Base-by-base conservation (phyloP, 2,329 filamentous ascomycete species). In the Ramichloridium luteum region DNA sequence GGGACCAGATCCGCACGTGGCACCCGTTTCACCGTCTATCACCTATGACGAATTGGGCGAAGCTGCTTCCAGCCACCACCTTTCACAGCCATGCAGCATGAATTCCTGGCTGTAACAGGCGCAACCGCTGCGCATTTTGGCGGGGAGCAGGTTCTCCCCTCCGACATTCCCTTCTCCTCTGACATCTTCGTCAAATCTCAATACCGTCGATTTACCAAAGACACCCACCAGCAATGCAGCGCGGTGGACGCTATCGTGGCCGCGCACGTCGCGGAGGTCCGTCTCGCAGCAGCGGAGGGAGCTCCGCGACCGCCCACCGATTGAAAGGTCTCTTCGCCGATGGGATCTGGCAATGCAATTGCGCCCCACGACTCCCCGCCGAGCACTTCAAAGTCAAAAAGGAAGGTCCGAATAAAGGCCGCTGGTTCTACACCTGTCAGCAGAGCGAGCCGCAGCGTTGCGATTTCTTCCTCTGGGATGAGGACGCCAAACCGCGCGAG, bases 401-500 rank as follows among this genome's bases (percentile, higher is more conserved):
- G 38, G 61, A 65, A 16, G 64, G 65, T 8, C 51, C 53, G 27
- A 76, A 76, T 41, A 58, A 72, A 36, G 70, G 70, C 8, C 48
- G 50, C 41, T 45, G 44, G 48, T 55, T 76, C 50, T 74, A 72
- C 42, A 68, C 64, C 3, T 77, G 72, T 45, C 68, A 72, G 41
- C 64, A 70, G 35, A 17, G 57, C 18, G 46, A 54, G 3, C 55
- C 59, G 13, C 54, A 62, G 27, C 56, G 61, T 25, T 77, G 72
- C 44, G 57, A 56, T 1, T 72, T 76, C 52, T 76, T 74, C 40
- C 50, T 76, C 0, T 75, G 70, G 68, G 58, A 67, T 5, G 61
- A 69, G 10, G 63, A 72, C 26, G 71, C 71, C 0, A 52, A 56
- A 25, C 37, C 44, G 12, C 56, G 70, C 31, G 66, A 70, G 47